Evolutionary conservation across 306 rosid genomes (phyloP).

Genomic region (Pachyrhizus erosus): DNA sequence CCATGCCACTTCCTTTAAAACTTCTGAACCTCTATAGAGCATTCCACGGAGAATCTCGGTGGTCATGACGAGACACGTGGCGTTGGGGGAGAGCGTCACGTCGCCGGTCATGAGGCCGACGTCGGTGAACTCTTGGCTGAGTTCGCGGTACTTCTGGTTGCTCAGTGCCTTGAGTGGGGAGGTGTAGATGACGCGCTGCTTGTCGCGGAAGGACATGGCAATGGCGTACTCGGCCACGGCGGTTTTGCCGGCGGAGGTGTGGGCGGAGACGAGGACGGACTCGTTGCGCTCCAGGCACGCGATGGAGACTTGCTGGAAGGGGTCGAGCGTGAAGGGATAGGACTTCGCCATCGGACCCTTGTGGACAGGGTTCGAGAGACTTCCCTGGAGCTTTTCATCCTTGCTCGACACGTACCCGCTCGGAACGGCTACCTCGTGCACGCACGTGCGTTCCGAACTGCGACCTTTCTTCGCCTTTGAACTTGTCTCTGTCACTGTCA

Average conservation of each 20-base stretch:
- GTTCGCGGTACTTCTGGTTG: slow-evolving; percentile 90
- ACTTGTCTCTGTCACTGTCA: neutral
- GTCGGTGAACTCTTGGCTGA: slow-evolving; percentile 81
- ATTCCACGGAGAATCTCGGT: slow-evolving; percentile 93
- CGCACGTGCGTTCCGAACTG: slow-evolving; percentile 70
- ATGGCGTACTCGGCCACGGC: slow-evolving; percentile 97
- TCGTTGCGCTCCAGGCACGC: slow-evolving; percentile 92
- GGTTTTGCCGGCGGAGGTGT: slow-evolving; percentile 97
- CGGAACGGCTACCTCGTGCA: slow-evolving; percentile 96
- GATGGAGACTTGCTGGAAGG: slow-evolving; percentile 85
- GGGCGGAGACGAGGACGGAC: slow-evolving; percentile 92
- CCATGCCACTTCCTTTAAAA: slow-evolving; percentile 94
- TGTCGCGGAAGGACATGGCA: slow-evolving; percentile 91
- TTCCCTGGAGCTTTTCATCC: slow-evolving; percentile 73
- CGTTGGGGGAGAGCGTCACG: slow-evolving; percentile 87
- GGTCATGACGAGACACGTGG: slow-evolving; percentile 91
- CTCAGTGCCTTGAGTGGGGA: slow-evolving; percentile 93
- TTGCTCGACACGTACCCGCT: slow-evolving; percentile 58
- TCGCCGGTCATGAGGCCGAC: slow-evolving; percentile 98
- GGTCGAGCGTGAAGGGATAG: slow-evolving; percentile 81
- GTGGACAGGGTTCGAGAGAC: slow-evolving; percentile 72
- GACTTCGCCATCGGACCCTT: slow-evolving; percentile 72
- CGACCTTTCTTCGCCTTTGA: slow-evolving; percentile 44
- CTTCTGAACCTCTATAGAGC: slow-evolving; percentile 94
- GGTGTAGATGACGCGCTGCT: slow-evolving; percentile 89